Base-by-base conservation (phyloP, 305 asterid species). In the Rubia tinctorum region DNA sequence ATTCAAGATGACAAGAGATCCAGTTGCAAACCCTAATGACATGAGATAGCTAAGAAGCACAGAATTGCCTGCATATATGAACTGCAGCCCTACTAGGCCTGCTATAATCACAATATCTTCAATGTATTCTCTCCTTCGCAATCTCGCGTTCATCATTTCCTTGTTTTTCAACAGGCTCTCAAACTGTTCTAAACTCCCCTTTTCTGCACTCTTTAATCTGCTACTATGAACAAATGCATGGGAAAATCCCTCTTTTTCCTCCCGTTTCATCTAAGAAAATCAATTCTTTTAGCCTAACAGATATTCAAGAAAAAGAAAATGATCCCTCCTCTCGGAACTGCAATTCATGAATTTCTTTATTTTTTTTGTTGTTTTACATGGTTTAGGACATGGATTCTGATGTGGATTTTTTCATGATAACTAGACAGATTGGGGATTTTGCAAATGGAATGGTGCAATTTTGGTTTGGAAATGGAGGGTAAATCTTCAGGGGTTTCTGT, bases 51-150 rank as follows among this genome's bases (percentile, higher is more conserved):
- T 83, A 30, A 87, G 78, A 81, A 93, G 77, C 7, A 91, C 79
- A 7, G 98, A 81, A 78, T 91, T 93, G 56, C 86, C 93, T 2
- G 98, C 97, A 61, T 88, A 89, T 61, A 88, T 42, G 81, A 91
- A 86, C 70, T 93, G 98, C 71, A 93, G 84, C 27, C 73, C 80
- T 42, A 89, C 78, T 73, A 93, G 79, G 17, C 97, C 98, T 72
- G 77, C 75, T 39, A 89, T 74, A 72, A 91, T 81, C 37, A 27
- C 81, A 45, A 78, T 47, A n/a, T 91, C 92, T 82, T 89, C 92
- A 1, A 91, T 5, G 6, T 76, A 8, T 71, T 79, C 86, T 78
- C 74, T 77, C 44, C 73, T 83, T 71, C 37, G 70, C 76, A 17
- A 74, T 74, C 73, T 73, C 81, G 60, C 17, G 60, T 53, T 77